phyloP scores from a whole-genome alignment of 2,329 filamentous ascomycete genomes.

The Simplicillium sp. region DNA sequence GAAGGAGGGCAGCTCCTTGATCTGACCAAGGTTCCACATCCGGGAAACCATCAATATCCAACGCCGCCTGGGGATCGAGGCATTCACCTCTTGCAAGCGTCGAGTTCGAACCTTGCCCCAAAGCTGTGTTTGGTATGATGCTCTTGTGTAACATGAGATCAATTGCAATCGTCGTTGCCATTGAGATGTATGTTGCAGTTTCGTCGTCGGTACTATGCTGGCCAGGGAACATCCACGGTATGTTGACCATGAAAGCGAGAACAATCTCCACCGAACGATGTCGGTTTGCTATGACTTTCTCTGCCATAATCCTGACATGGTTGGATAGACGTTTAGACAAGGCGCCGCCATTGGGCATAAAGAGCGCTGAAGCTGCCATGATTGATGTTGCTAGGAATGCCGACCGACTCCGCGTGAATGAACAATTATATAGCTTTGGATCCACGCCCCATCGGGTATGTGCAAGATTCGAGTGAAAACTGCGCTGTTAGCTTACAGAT shows the following conservation, averaged over 20 bases:
- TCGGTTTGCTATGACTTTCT: slow-evolving; percentile 50
- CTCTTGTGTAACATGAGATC: slow-evolving; percentile 64
- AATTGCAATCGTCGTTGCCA: slow-evolving; percentile 59
- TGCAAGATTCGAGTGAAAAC: slow-evolving; percentile 60
- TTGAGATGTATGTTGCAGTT: slow-evolving; percentile 61
- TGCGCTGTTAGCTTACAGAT: slow-evolving; percentile 16
- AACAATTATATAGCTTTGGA: slow-evolving; percentile 52
- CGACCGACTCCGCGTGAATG: slow-evolving; percentile 58
- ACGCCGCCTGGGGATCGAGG: slow-evolving; percentile 55
- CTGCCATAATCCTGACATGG: slow-evolving; percentile 54
- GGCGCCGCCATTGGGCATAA: slow-evolving; percentile 53
- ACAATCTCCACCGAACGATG: slow-evolving; percentile 66
- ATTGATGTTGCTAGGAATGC: slow-evolving; percentile 66
- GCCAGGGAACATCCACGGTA: slow-evolving; percentile 66
- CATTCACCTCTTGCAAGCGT: slow-evolving; percentile 55
- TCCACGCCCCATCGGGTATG: slow-evolving; percentile 70
- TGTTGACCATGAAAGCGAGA: slow-evolving; percentile 64
- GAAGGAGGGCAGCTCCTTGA: slow-evolving; percentile 49
- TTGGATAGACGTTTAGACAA: slow-evolving; percentile 56
- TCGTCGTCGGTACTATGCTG: slow-evolving; percentile 62
- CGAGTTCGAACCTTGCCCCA: slow-evolving; percentile 31
- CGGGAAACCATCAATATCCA: slow-evolving; percentile 59
- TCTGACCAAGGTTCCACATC: slow-evolving; percentile 52
- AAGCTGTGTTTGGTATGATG: slow-evolving; percentile 42
- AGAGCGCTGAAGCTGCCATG: slow-evolving; percentile 58